Evolutionary conservation across 176 grass and related monocot species (phyloP).

Genomic region (Zoysia japonica): DNA sequence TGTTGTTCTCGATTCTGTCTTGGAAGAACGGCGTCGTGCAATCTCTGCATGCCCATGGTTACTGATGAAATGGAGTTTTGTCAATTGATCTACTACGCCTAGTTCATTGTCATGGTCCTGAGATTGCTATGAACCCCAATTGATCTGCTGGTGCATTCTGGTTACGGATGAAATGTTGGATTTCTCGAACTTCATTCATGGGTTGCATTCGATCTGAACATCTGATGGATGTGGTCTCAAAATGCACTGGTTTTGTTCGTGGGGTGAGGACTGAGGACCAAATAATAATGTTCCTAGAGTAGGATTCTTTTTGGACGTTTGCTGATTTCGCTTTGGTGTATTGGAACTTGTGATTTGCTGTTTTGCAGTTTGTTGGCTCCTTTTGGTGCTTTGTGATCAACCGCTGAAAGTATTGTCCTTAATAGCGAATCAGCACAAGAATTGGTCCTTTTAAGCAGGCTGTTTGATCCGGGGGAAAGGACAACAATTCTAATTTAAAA

Average conservation of each 20-base stretch:
- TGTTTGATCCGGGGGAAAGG: too few relatives aligned
- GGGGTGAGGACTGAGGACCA: neutral
- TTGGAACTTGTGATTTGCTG: conserved; percentile 52
- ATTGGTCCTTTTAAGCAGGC: too few relatives aligned
- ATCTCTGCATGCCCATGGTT: too few relatives aligned
- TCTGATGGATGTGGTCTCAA: neutral
- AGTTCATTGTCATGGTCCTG: neutral
- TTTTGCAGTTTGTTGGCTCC: conserved; percentile 47
- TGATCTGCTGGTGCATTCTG: too few relatives aligned
- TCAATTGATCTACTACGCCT: neutral
- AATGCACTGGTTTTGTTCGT: conserved; percentile 6
- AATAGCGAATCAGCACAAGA: too few relatives aligned
- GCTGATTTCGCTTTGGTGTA: conserved; percentile 31
- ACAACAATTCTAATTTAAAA: too few relatives aligned
- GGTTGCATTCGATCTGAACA: too few relatives aligned
- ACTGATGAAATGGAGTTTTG: neutral
- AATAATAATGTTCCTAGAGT: too few relatives aligned
- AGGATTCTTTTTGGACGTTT: conserved; percentile 44
- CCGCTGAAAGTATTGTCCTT: conserved; percentile 13
- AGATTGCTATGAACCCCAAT: neutral
- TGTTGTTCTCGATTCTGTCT: neutral
- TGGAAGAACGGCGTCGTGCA: neutral
- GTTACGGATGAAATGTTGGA: too few relatives aligned
- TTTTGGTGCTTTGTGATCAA: conserved; percentile 46
- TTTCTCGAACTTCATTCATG: neutral